These are phyloP conservation scores for Aurifilum marmelostoma DNA, from an alignment of 2,329 filamentous ascomycete genomes.

Conservation along the genomic window DNA sequence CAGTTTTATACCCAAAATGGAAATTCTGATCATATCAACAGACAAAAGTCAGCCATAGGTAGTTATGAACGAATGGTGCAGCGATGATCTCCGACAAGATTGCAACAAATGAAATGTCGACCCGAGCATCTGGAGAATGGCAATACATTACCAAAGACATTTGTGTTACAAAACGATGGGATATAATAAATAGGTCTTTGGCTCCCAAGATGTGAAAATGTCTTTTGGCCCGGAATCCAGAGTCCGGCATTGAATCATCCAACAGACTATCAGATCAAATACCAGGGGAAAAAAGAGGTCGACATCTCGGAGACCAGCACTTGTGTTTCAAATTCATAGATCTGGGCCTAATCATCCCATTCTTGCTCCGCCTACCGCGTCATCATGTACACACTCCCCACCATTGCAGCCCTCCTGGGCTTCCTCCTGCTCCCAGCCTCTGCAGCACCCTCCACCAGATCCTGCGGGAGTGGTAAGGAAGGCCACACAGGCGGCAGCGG, in stretches of 20 bases:
- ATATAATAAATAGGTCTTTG: not conserved
- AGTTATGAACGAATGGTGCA: too few species aligned
- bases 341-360: not conserved
- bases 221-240: not conserved
- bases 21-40: constrained; percentile 1
- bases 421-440: not conserved
- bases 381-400: constrained; percentile 10
- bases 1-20: not conserved
- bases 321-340: not conserved
- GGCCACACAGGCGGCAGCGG: not conserved
- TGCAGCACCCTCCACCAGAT: not conserved
- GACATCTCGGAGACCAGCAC: not conserved
- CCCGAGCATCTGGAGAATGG: not conserved
- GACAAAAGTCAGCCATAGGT: not conserved
- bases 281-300: not conserved
- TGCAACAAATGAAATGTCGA: not conserved
- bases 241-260: not conserved
- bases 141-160: not conserved
- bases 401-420: not conserved
- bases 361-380: too few species aligned
- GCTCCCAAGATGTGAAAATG: not conserved
- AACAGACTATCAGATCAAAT: not conserved
- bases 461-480: not conserved
- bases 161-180: not conserved
- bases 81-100: not conserved